Evolutionary conservation across 2,329 filamentous ascomycete species (phyloP).

Genomic region (Lojkania enalia): DNA sequence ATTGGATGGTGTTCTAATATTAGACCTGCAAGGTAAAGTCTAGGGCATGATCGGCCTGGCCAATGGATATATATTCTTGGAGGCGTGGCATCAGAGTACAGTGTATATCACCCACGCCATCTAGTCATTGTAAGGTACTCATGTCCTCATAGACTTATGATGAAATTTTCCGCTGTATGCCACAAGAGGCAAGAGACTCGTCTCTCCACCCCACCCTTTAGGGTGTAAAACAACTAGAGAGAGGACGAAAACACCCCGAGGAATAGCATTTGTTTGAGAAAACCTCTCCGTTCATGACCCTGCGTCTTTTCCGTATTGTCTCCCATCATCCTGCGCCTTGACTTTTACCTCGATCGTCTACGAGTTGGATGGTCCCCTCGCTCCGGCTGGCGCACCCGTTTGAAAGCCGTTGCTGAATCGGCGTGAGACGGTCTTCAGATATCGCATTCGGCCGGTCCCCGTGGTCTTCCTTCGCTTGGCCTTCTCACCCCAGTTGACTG

Average conservation of each 20-base stretch:
- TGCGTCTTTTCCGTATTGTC: conserved; percentile 27
- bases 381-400: conserved; percentile 81
- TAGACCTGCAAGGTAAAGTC: too few species aligned
- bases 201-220: conserved; percentile 29
- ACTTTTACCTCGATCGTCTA: conserved; percentile 22
- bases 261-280: conserved; percentile 37
- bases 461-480: conserved; percentile 99
- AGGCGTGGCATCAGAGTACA: too few species aligned
- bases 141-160: too few species aligned
- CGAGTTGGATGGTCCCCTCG: conserved; percentile 63
- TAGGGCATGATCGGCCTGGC: too few species aligned
- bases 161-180: conserved; percentile 45
- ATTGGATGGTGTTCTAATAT: not conserved
- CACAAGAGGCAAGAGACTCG: conserved; percentile 36
- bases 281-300: conserved; percentile 37
- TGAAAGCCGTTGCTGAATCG: conserved; percentile 99
- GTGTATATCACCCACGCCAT: too few species aligned
- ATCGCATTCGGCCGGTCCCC: conserved; percentile 93
- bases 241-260: conserved; percentile 44
- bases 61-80: too few species aligned
- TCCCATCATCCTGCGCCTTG: conserved; percentile 28
- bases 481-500: conserved; percentile 99
- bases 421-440: conserved; percentile 89
- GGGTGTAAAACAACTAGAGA: conserved; percentile 38
- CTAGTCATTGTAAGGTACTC: too few species aligned